Evolutionary conservation across 2,329 filamentous ascomycete genomes (phyloP), one percentile per base, ranked within the genome.

Genomic region (Verticillium tricorpus): DNA sequence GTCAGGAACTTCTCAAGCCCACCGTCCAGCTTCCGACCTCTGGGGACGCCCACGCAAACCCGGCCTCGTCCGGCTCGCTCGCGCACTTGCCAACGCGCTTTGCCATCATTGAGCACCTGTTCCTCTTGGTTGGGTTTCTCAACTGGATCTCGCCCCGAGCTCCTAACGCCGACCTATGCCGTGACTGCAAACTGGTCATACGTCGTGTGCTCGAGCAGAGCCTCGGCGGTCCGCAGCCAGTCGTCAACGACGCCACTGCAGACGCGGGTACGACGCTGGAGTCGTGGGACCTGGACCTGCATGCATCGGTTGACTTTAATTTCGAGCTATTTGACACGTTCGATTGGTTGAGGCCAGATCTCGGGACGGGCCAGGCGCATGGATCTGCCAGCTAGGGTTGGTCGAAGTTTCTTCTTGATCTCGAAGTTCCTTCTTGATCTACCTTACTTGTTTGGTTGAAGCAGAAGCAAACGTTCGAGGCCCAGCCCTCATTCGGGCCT

Each of bases 241-340:
- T 15, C 6, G 39, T 15, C 39, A 52, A 4, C 17, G 56, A 6
- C 19, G 37, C 37, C 12, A n/a, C 37, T 3, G 37, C 14, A 2
- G 37, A 17, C 15, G 37, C 12, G 4, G 60, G 22, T 11, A 56
- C 55, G 3, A n/a, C 57, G 2, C 32, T 64, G 8, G 69, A 68
- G 1, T 37, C 71, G 9, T 68, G 74, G 4, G 72, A 77, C 22
- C 77, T 77, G 72, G 77, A 76, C 37, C 67, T 73, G 60, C 32
- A 63, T 0, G 61, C 52, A 62, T 62, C 70, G 62, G 67, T 60
- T 2, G 74, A 75, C 22, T 82, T 82, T 60, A 79, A 78, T 61
- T 81, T 82, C 61, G 79, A 82, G 61, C 69, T 82, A 37, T 65
- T 82, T 1, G 78, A 82, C 64, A 82, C 80, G 0, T 82, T 80